Conservation (phyloP, 2,329 filamentous ascomycete species). For the Didymella sp. region DNA sequence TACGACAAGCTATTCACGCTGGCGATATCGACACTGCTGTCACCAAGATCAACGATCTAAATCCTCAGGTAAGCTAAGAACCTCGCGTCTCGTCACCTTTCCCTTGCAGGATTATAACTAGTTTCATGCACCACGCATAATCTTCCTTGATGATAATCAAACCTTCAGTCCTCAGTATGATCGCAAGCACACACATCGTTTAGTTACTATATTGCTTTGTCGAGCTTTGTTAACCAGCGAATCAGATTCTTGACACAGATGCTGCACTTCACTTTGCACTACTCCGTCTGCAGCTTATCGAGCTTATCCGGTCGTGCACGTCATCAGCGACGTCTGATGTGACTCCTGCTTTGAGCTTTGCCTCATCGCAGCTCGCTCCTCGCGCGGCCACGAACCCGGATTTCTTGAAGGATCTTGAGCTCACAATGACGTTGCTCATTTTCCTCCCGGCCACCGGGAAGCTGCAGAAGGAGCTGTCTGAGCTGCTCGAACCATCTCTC, state of each 20-base stretch:
- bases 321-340: constrained; percentile 73
- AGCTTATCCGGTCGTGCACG: constrained; percentile 83
- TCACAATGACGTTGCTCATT: constrained; percentile 90
- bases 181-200: constrained; percentile 29
- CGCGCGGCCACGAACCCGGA: constrained; percentile 80
- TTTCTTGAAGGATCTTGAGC: constrained; percentile 86
- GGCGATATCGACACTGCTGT: constrained; percentile 89
- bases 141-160: constrained; percentile 85
- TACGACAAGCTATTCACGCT: constrained; percentile 82
- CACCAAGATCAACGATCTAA: constrained; percentile 84
- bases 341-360: constrained; percentile 81
- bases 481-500: constrained; percentile 78
- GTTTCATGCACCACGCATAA: constrained; percentile 99
- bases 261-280: constrained; percentile 86
- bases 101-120: constrained; percentile 88
- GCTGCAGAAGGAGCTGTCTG: constrained; percentile 75
- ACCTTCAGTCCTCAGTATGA: constrained; percentile 89
- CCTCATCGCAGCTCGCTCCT: constrained; percentile 84
- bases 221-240: constrained; percentile 33
- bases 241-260: constrained; percentile 84
- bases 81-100: neutral
- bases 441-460: constrained; percentile 74
- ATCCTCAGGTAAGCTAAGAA: constrained; percentile 77
- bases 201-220: constrained; percentile 13
- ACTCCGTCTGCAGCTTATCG: constrained; percentile 88